Evolutionary conservation across 2,329 filamentous ascomycete genomes (phyloP), one percentile per base, ranked within the genome.

Genomic region (Aspergillus sojae): DNA sequence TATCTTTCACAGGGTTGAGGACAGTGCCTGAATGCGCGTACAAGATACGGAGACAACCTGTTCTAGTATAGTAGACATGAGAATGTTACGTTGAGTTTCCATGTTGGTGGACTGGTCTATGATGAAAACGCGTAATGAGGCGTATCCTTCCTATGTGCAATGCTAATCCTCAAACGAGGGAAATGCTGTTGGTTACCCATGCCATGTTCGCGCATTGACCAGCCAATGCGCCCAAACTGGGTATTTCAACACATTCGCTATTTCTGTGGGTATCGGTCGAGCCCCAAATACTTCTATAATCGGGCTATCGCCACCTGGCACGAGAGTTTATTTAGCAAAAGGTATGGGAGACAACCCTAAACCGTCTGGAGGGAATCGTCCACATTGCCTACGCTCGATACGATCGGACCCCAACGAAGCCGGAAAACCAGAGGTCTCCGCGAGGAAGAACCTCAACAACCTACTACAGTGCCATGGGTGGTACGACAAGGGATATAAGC

Each of bases 191-290:
- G n/a, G 16, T 53, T 43, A 32, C 32, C 52, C 7, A 16, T 52
- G 88, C 19, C 16, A 34, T 19, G 6, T 19, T 52, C 28, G 48
- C 10, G 28, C 28, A 52, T 30, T 30, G 30, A 30, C 46, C 16
- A 52, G 45, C 14, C 45, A 48, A 28, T 48, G 45, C 45, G 11
- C 23, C 45, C 26, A 30, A 30, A 50, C 9, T 11, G 9, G 46
- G 4, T 11, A 26, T 23, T 46, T 46, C 43, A 46, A 46, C 19
- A 46, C 43, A 46, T 23, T 46, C 23, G 45, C 14, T 48, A 12
- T 48, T 23, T 48, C 23, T 26, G 11, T 16, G 21, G 45, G 23
- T 16, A 32, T 52, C 19, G 10, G 28, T 34, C 28, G 28, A 32
- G 28, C 9, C 16, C 48, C 28, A 28, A 52, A 32, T 21, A 52